Conservation (phyloP, 495 filamentous ascomycete genomes). For the Daldinia decipiens region DNA sequence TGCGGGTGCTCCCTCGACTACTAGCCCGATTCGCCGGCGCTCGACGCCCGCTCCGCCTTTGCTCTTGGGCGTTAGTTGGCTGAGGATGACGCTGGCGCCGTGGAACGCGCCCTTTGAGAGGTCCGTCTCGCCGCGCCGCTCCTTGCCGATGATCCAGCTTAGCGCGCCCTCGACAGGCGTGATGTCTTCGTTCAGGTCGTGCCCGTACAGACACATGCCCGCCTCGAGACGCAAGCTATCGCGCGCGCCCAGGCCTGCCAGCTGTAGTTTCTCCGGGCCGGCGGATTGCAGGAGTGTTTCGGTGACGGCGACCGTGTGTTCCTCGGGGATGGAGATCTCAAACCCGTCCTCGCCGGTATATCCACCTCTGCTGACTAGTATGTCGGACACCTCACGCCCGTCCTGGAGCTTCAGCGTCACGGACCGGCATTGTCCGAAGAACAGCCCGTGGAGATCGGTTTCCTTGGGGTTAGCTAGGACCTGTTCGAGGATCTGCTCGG, state of each 20-base stretch:
- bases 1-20: slow-evolving; percentile 87
- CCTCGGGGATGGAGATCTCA: slow-evolving; percentile 83
- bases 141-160: slow-evolving; percentile 85
- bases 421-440: slow-evolving; percentile 80
- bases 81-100: slow-evolving; percentile 76
- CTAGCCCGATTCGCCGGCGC: slow-evolving; percentile 80
- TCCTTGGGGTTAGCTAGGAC: slow-evolving; percentile 60
- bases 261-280: slow-evolving; percentile 69
- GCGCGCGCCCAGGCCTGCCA: slow-evolving; percentile 89
- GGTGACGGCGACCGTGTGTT: slow-evolving; percentile 63
- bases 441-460: slow-evolving; percentile 71
- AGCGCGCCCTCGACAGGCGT: slow-evolving; percentile 88
- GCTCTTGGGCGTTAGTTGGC: slow-evolving; percentile 73
- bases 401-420: slow-evolving; percentile 62
- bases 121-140: slow-evolving; percentile 63
- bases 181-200: slow-evolving; percentile 88
- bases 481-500: slow-evolving; percentile 68
- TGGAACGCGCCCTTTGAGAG: slow-evolving; percentile 71
- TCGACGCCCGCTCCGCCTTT: slow-evolving; percentile 73
- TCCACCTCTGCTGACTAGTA: slow-evolving; percentile 86
- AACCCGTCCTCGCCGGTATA: slow-evolving; percentile 99
- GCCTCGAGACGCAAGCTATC: slow-evolving; percentile 95
- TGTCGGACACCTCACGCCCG: slow-evolving; percentile 56
- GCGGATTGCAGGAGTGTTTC: slow-evolving; percentile 72
- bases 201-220: slow-evolving; percentile 98